Conservation (phyloP, 805 yeast species). For the Danielozyma ontarioensis region DNA sequence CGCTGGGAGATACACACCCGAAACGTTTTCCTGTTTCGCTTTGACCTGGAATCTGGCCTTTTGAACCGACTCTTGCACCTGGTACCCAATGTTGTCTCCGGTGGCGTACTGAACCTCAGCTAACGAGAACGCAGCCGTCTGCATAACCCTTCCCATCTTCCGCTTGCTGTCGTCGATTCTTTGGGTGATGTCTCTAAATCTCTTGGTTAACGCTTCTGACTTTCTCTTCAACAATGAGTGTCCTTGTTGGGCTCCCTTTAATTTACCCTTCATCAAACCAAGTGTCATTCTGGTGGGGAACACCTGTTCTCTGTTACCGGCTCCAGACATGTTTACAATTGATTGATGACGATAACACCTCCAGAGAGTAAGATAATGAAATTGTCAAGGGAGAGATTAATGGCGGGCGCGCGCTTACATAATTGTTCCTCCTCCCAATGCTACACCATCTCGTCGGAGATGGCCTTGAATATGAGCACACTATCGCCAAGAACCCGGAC, state of each 20-base stretch:
- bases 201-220: conserved; percentile 92
- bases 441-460: not conserved
- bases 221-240: conserved; percentile 90
- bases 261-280: conserved; percentile 88
- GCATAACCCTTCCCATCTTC: conserved; percentile 98
- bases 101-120: conserved; percentile 98
- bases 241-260: conserved; percentile 97
- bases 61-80: conserved; percentile 91
- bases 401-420: no score
- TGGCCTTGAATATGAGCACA: conserved; percentile 33
- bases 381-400: no score
- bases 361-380: no score
- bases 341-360: no score
- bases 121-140: conserved; percentile 92
- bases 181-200: conserved; percentile 92
- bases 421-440: no score
- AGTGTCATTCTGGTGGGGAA: conserved; percentile 98
- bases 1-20: conserved; percentile 92
- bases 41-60: conserved; percentile 85
- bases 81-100: conserved; percentile 92
- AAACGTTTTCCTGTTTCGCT: conserved; percentile 92
- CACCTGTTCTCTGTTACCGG: conserved; percentile 86
- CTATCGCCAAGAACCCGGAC: conserved; percentile 27
- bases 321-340: conserved; percentile 49
- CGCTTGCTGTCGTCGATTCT: conserved; percentile 92